phyloP scores from a whole-genome alignment of 108 stramenopile species.

The Cylindrotheca closterium region DNA sequence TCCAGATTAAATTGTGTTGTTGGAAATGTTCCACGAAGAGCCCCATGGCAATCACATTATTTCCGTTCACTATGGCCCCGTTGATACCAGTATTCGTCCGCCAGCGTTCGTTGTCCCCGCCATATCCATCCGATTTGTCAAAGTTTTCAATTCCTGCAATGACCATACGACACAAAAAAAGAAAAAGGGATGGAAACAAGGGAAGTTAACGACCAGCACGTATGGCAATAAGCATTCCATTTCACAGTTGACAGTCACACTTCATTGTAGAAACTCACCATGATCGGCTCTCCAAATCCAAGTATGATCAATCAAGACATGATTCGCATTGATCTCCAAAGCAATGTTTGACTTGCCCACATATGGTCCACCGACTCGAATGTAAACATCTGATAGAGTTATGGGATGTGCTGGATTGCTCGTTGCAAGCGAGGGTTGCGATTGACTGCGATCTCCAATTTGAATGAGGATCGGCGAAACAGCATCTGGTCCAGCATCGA shows the following conservation, averaged over 20 bases:
- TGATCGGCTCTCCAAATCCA: constrained; percentile 92
- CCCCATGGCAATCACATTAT: constrained; percentile 54
- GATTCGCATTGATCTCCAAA: constrained; percentile 61
- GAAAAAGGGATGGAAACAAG: constrained; percentile 36
- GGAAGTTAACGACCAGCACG: constrained; percentile 17
- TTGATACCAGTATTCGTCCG: constrained; percentile 10
- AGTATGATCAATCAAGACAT: constrained; percentile 72
- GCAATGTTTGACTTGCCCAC: constrained; percentile 32
- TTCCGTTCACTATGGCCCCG: constrained; percentile 45
- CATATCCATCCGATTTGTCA: constrained; percentile 14
- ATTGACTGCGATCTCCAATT: constrained; percentile 37
- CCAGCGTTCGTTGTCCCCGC: constrained; percentile 12
- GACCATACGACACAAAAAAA: constrained; percentile 38
- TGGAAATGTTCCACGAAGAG: constrained; percentile 75
- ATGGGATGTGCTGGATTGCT: constrained; percentile 63
- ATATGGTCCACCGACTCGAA: constrained; percentile 71
- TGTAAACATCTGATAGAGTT: constrained; percentile 71
- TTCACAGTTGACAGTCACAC: too few relatives aligned
- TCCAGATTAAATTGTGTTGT: constrained; percentile 74
- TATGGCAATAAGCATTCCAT: constrained; percentile 45
- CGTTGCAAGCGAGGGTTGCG: constrained; percentile 16
- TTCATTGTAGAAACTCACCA: constrained; percentile 37
- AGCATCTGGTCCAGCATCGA: constrained; percentile 59
- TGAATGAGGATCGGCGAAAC: constrained; percentile 38
- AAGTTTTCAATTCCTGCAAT: constrained; percentile 2